phyloP scores from a whole-genome alignment of 345 rosid genomes.

The Capsella bursapastoris region DNA sequence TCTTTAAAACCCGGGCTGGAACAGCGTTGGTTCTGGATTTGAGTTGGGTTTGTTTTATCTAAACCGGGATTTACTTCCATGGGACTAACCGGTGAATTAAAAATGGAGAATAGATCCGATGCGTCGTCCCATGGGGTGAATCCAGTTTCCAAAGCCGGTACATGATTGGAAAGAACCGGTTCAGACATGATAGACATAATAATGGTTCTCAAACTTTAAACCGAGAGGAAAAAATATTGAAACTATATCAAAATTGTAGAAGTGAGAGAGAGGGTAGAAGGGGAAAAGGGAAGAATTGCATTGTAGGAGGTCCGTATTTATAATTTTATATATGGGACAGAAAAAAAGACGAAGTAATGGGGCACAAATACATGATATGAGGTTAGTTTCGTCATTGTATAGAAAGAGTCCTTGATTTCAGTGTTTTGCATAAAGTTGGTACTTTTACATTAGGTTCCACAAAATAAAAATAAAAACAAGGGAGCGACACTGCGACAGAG shows the following conservation, averaged over 20 bases:
- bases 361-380: constrained; percentile 1
- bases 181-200: constrained; percentile 54
- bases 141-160: constrained; percentile 52
- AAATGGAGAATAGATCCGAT: constrained; percentile 44
- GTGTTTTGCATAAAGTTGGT: background rate
- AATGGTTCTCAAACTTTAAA: constrained; percentile 9
- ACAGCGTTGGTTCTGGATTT: constrained; percentile 37
- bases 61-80: constrained; percentile 39
- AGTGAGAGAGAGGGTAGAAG: constrained; percentile 52
- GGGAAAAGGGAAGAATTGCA: constrained; percentile 84
- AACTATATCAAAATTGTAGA: constrained; percentile 23
- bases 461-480: background rate
- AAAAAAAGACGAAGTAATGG: constrained; percentile 3
- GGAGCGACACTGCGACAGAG: background rate
- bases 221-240: background rate
- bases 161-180: constrained; percentile 42
- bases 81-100: constrained; percentile 46
- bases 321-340: constrained; percentile 24
- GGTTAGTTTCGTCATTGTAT: constrained; percentile 41
- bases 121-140: constrained; percentile 62
- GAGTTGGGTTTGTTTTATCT: constrained; percentile 48
- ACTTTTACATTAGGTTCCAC: background rate
- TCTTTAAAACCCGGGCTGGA: constrained; percentile 50
- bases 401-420: constrained; percentile 17
- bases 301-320: constrained; percentile 61